Conservation (phyloP, 2,329 filamentous ascomycete species). For the Fusarium lyarnte region DNA sequence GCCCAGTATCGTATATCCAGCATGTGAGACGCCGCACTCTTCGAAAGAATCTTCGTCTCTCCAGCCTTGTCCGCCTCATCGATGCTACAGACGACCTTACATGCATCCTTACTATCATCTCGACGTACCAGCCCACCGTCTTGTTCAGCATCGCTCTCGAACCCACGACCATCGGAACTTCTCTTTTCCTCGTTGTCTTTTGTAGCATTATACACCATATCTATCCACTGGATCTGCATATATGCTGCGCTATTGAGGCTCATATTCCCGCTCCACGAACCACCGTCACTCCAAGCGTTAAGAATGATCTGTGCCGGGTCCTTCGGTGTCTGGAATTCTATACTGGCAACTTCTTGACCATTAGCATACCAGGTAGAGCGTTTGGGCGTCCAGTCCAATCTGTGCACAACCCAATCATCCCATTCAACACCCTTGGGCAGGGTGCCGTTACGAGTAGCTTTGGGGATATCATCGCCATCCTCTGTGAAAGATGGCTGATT, state of each 20-base stretch:
- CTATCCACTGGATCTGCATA: slow-evolving; percentile 71
- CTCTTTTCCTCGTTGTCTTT: slow-evolving; percentile 17
- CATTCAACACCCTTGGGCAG: slow-evolving; percentile 56
- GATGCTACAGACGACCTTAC: slow-evolving; percentile 47
- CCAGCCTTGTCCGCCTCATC: slow-evolving; percentile 46
- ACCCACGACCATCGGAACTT: background rate
- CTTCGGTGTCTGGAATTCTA: slow-evolving; percentile 64
- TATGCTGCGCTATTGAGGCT: slow-evolving; percentile 57
- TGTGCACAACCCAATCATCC: slow-evolving; percentile 67
- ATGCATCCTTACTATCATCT: slow-evolving; percentile 36
- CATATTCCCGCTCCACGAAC: slow-evolving; percentile 70
- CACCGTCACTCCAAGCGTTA: slow-evolving; percentile 71
- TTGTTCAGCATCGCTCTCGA: slow-evolving; percentile 26
- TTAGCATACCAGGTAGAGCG: slow-evolving; percentile 66
- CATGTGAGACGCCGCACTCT: slow-evolving; percentile 35
- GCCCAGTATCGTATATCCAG: background rate
- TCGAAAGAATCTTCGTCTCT: slow-evolving; percentile 36
- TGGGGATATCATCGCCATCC: slow-evolving; percentile 54
- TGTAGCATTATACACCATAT: slow-evolving; percentile 64
- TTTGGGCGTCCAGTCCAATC: slow-evolving; percentile 67
- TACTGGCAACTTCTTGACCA: slow-evolving; percentile 59
- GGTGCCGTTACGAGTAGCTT: slow-evolving; percentile 59
- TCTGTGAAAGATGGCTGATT: slow-evolving; percentile 66
- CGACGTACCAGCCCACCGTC: slow-evolving; percentile 48
- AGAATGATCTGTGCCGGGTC: slow-evolving; percentile 63